Percentiles rank a stretch among this genome's conserved stretches.
phyloP scores from a whole-genome alignment of 2,329 filamentous ascomycete genomes.

The Trichoderma polysporum region DNA sequence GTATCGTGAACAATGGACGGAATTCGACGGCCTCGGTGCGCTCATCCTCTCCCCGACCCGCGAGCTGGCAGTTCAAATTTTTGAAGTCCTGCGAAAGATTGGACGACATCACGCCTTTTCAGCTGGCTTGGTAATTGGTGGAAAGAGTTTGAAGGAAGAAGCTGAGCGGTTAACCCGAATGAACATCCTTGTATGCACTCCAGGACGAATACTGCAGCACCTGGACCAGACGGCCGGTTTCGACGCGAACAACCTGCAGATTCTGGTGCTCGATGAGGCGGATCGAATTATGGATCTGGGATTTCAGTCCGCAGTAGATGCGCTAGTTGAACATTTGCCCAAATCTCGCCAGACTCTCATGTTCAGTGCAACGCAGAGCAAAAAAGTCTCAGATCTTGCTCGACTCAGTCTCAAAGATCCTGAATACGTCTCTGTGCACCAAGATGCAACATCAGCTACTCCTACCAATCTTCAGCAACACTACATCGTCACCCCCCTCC shows the following conservation, averaged over 20 bases:
- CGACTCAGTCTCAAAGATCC: conserved; percentile 84
- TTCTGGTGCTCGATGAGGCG: conserved; percentile 92
- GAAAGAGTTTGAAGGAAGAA: conserved; percentile 85
- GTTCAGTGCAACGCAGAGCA: conserved; percentile 95
- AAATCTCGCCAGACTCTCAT: conserved; percentile 84
- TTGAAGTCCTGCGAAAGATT: conserved; percentile 87
- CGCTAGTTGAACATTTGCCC: conserved; percentile 87
- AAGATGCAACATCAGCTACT: conserved; percentile 75
- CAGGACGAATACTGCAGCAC: conserved; percentile 92
- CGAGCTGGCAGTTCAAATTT: conserved; percentile 95
- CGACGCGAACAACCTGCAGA: conserved; percentile 85
- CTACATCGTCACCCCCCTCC: conserved; percentile 80
- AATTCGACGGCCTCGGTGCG: conserved; percentile 86
- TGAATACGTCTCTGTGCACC: conserved; percentile 93
- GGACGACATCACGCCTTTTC: conserved; percentile 88
- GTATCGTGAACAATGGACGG: conserved; percentile 84
- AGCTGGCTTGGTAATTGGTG: conserved; percentile 89
- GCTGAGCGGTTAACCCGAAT: conserved; percentile 81
- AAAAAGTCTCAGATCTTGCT: conserved; percentile 87
- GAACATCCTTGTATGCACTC: conserved; percentile 97
- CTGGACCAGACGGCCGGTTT: conserved; percentile 90
- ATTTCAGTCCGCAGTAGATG: conserved; percentile 86
- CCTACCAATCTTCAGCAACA: conserved; percentile 84
- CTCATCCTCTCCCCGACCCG: conserved; percentile 92
- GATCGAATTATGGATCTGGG: conserved; percentile 98